Conservation (phyloP, 2,329 filamentous ascomycete species). For the Xylariaceae sp. region DNA sequence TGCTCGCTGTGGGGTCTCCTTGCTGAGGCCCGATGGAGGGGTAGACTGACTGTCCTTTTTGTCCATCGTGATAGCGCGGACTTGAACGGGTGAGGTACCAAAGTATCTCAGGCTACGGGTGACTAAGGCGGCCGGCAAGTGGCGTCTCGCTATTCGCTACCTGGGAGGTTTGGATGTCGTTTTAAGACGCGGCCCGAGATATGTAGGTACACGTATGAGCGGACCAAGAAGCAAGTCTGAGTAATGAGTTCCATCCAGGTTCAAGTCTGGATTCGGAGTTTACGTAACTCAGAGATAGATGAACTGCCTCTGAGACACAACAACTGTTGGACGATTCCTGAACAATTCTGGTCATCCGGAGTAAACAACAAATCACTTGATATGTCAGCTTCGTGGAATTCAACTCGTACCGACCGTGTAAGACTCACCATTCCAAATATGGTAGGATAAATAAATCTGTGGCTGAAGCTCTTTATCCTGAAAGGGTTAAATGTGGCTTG, state of each 20-base stretch:
- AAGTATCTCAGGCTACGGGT: not conserved
- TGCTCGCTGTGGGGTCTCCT: slow-evolving; percentile 4
- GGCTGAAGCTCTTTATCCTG: slow-evolving; percentile 9
- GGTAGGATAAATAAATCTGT: not conserved
- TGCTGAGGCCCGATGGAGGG: slow-evolving; percentile 15
- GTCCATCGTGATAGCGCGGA: slow-evolving; percentile 2
- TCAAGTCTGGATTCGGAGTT: not conserved
- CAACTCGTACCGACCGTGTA: too few relatives aligned
- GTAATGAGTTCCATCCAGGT: not conserved
- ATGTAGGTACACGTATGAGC: not conserved
- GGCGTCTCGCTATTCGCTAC: not conserved
- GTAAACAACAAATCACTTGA: not conserved
- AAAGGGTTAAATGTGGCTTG: not conserved
- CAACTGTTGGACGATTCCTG: not conserved
- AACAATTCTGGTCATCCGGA: not conserved
- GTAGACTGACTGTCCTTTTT: slow-evolving; percentile 19
- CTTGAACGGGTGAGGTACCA: not conserved
- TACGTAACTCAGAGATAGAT: too few relatives aligned
- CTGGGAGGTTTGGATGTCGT: not conserved
- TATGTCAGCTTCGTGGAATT: too few relatives aligned
- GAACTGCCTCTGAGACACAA: not conserved
- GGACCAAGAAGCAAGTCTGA: not conserved
- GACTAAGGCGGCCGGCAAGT: not conserved
- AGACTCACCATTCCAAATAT: too few relatives aligned
- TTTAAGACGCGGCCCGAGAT: slow-evolving; percentile 1